Evolutionary conservation across 129 eudicot genomes (phyloP).

Genomic region (Centrapalus pauciflorus): DNA sequence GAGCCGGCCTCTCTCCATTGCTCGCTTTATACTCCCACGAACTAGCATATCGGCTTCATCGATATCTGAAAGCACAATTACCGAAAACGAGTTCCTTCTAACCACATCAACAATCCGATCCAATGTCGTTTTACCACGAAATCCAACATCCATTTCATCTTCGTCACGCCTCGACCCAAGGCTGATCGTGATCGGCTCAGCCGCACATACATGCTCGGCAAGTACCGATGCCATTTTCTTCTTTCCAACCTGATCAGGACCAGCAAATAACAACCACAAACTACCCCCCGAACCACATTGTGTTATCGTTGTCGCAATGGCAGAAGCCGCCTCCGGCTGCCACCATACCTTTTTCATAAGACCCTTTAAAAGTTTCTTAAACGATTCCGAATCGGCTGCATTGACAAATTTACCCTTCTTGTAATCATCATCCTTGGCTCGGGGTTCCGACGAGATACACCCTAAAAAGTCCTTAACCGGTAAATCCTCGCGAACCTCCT

Average conservation of each 20-base stretch:
- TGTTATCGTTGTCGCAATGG: conserved; percentile 59
- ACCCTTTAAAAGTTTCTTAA: conserved; percentile 84
- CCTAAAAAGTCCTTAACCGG: conserved; percentile 58
- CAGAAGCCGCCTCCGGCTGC: conserved; percentile 92
- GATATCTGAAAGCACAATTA: conserved; percentile 72
- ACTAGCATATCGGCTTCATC: conserved; percentile 81
- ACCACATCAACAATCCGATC: conserved; percentile 84
- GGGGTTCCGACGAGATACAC: conserved; percentile 65
- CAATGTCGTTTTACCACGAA: conserved; percentile 72
- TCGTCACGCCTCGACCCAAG: conserved; percentile 67
- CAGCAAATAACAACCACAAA: conserved; percentile 74
- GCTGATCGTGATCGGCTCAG: conserved; percentile 49
- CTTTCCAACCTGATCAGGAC: conserved; percentile 83
- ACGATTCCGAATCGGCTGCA: conserved; percentile 50
- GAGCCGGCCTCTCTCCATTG: conserved; percentile 82
- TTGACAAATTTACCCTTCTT: conserved; percentile 45
- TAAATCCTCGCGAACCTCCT: conserved; percentile 33
- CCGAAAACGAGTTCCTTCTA: conserved; percentile 71
- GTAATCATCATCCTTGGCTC: conserved; percentile 21
- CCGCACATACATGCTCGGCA: conserved; percentile 64
- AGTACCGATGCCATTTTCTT: conserved; percentile 79
- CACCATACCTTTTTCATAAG: conserved; percentile 87
- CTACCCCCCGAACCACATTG: conserved; percentile 49
- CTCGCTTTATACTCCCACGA: conserved; percentile 64
- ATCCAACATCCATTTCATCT: conserved; percentile 44